phyloP scores from a whole-genome alignment of 192 early-diverging fungal genomes.

The Dissophora ornata region DNA sequence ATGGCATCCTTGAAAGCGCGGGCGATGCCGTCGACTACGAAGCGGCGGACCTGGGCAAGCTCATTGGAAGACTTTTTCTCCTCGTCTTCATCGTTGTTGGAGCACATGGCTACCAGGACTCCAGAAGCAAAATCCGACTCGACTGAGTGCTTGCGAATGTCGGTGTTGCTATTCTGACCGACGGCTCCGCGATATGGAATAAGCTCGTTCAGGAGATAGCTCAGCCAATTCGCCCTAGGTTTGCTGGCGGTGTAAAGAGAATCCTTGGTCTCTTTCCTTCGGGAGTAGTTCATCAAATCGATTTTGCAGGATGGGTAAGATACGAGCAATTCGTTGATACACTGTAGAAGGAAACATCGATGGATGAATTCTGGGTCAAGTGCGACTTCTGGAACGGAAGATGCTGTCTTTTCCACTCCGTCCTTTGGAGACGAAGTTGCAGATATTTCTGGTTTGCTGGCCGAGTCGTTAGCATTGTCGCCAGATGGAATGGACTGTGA shows the following conservation, averaged over 20 bases:
- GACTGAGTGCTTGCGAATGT: slow-evolving; percentile 65
- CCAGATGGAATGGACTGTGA: not conserved
- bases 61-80: slow-evolving; percentile 67
- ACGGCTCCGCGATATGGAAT: slow-evolving; percentile 64
- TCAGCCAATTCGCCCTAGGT: slow-evolving; percentile 63
- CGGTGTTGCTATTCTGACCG: slow-evolving; percentile 52
- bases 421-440: not conserved
- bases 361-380: slow-evolving; percentile 38
- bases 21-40: slow-evolving; percentile 74
- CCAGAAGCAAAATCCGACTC: slow-evolving; percentile 76
- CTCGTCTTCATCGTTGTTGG: slow-evolving; percentile 57
- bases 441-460: not conserved
- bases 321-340: slow-evolving; percentile 84
- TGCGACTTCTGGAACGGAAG: not conserved
- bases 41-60: slow-evolving; percentile 67
- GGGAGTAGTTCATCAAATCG: slow-evolving; percentile 71
- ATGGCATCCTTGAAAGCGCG: slow-evolving; percentile 73
- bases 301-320: slow-evolving; percentile 86
- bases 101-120: slow-evolving; percentile 70
- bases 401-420: not conserved
- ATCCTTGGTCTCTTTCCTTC: slow-evolving; percentile 59
- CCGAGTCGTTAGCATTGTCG: not conserved
- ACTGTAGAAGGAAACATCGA: slow-evolving; percentile 84
- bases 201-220: slow-evolving; percentile 73
- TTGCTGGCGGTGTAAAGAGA: slow-evolving; percentile 54